Evolutionary conservation across 805 yeast genomes (phyloP), one percentile per base, ranked within the genome.

Genomic region (Geotrichum ghanense): DNA sequence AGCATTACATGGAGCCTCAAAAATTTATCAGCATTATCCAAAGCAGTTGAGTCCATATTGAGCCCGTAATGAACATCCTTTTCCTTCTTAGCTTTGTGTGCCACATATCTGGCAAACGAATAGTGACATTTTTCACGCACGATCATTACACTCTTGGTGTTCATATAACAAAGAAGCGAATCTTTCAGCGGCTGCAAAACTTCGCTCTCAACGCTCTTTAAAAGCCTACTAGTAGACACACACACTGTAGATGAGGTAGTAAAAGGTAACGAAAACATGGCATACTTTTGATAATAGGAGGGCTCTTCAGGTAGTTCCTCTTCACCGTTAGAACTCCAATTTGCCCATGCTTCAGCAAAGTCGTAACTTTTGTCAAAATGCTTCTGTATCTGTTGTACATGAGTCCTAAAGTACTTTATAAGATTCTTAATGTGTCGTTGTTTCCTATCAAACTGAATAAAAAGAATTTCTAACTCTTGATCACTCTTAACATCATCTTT

Each of bases 11-110:
- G 57, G 42, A 49, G 52, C 47, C 47, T 48, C 44, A 52, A 37
- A 43, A 55, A 55, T 42, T 45, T 39, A 34, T 55, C 57, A 5
- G 58, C 58, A n/a, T n/a, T n/a, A 25, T 48, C 47, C 14, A 46
- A 34, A 17, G 37, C 45, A 23, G 42, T 35, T 35, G 45, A 48
- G n/a, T 41, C 21, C 16, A 42, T 31, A 17, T 12, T 3, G 22
- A 22, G 14, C 31, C 10, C 7, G 21, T 21, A 10, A 23, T n/a
- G 20, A n/a, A 22, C 27, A 12, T 39, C 3, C 43, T 41, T 23
- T 6, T 22, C 22, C 22, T 22, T 34, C n/a, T 35, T 23, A 16
- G 46, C 31, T 20, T 44, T 44, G 20, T 48, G 43, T 10, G 39
- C 41, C 22, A 53, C 52, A 34, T 55, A 55, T 19, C 48, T 48